Evolutionary conservation across 1,139 yeast species (phyloP).

Genomic region (Saccharomyces hybrid): DNA sequence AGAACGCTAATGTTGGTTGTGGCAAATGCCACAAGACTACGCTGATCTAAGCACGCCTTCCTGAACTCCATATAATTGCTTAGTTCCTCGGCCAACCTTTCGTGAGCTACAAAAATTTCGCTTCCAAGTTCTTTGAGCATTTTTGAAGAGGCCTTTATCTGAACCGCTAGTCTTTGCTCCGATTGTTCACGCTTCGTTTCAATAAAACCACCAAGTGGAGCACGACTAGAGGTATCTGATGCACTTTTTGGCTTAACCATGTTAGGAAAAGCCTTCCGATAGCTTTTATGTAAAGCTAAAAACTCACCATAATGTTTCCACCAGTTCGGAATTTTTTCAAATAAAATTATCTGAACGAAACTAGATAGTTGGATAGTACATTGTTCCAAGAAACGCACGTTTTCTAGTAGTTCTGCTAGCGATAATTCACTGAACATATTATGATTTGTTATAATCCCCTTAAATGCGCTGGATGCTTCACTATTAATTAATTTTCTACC

Average conservation of each 20-base stretch:
- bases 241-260: constrained; percentile 4
- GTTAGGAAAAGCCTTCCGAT: constrained; percentile 23
- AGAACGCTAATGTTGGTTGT: not conserved
- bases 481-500: constrained; percentile 7
- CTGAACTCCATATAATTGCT: constrained; percentile 50
- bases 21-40: not conserved
- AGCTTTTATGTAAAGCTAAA: constrained; percentile 28
- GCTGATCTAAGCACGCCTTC: constrained; percentile 7
- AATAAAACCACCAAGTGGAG: constrained; percentile 28
- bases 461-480: not conserved
- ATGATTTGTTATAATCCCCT: not conserved
- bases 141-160: constrained; percentile 18
- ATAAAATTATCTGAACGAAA: constrained; percentile 36
- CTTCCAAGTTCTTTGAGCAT: constrained; percentile 14
- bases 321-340: constrained; percentile 44
- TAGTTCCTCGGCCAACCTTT: constrained; percentile 52
- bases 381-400: constrained; percentile 19
- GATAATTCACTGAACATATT: constrained; percentile 7
- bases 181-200: constrained; percentile 36
- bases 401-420: constrained; percentile 12
- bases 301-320: constrained; percentile 37
- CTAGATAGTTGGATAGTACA: constrained; percentile 35
- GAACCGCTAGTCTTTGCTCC: constrained; percentile 30
- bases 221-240: constrained; percentile 5
- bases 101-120: constrained; percentile 37